These are phyloP conservation scores for Asparagopsis taxiformis DNA, from an alignment of 31 red algal genomes.

Conservation along the genomic window DNA sequence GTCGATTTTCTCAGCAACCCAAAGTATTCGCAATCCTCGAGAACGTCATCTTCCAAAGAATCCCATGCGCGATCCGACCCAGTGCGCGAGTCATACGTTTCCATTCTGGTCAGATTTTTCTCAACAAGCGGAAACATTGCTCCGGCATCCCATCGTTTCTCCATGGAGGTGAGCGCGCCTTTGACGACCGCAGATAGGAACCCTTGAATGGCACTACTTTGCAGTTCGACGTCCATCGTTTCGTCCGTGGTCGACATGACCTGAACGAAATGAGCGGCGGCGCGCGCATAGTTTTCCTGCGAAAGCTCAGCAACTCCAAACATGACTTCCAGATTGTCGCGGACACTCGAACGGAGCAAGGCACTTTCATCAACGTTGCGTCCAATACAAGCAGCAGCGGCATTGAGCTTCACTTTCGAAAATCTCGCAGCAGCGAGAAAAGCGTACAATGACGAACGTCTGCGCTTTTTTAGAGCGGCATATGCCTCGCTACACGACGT, in stretches of 20 bases:
- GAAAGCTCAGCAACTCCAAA: slow-evolving; percentile 35
- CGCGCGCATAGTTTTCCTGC: slow-evolving; percentile 1
- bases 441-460: slow-evolving; percentile 42
- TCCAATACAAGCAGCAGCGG: slow-evolving; percentile 29
- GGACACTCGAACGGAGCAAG: slow-evolving; percentile 19
- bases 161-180: slow-evolving; percentile 16
- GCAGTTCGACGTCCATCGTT: slow-evolving; percentile 37
- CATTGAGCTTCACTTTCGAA: slow-evolving; percentile 24
- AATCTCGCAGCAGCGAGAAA: slow-evolving; percentile 44
- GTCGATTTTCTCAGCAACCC: slow-evolving; percentile 1
- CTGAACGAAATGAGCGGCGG: slow-evolving; percentile 22
- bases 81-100: slow-evolving; percentile 31
- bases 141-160: slow-evolving; percentile 49
- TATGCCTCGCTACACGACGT: slow-evolving; percentile 13
- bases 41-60: slow-evolving; percentile 58
- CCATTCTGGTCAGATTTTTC: not conserved
- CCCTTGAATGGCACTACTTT: slow-evolving; percentile 38
- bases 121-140: slow-evolving; percentile 49
- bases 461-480: slow-evolving; percentile 1
- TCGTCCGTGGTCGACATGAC: slow-evolving; percentile 20
- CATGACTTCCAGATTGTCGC: slow-evolving; percentile 49
- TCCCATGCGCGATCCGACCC: slow-evolving; percentile 20
- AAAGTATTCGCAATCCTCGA: slow-evolving; percentile 63
- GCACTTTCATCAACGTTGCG: slow-evolving; percentile 34
- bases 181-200: slow-evolving; percentile 29